These are phyloP conservation scores for Wickerhamiella domercqiae DNA, from an alignment of 805 yeast genomes.

Conservation along the genomic window DNA sequence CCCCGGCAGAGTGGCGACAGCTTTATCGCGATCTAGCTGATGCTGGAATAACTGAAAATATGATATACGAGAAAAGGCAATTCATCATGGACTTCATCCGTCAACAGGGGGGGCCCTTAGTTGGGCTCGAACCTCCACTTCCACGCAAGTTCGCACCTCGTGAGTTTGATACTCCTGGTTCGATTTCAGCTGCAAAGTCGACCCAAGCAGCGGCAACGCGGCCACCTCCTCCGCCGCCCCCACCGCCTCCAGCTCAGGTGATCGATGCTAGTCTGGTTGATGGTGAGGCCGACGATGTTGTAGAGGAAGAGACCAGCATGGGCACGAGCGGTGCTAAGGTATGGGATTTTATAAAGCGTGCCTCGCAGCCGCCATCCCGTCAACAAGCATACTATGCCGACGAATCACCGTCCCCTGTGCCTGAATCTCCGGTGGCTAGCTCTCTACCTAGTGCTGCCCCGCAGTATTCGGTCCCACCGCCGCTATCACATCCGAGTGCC, in stretches of 20 bases:
- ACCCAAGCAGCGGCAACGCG: conserved; percentile 2
- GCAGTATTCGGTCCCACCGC: too few relatives aligned
- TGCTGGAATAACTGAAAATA: conserved; percentile 72
- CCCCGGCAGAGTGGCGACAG: conserved; percentile 74
- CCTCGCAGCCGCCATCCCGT: not conserved
- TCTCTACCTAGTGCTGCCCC: not conserved
- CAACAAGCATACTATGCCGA: conserved; percentile 4
- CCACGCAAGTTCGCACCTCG: conserved; percentile 37
- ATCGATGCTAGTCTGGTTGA: conserved; percentile 5
- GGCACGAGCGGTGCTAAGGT: conserved; percentile 2
- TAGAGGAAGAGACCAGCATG: not conserved
- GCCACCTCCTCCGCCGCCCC: conserved; percentile 24
- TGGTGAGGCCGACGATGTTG: not conserved
- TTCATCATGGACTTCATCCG: conserved; percentile 67
- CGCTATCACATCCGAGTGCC: too few relatives aligned
- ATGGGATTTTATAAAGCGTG: not conserved
- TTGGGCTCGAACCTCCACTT: conserved; percentile 72
- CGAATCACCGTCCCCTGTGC: too few relatives aligned
- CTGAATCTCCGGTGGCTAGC: not conserved
- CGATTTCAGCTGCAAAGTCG: not conserved
- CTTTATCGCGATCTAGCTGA: conserved; percentile 56
- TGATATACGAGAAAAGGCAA: conserved; percentile 75
- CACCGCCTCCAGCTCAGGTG: conserved; percentile 24
- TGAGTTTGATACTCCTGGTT: conserved; percentile 4
- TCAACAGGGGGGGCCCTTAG: conserved; percentile 62